Evolutionary conservation across 176 grass and related monocot species (phyloP), one percentile per base, ranked within the genome.

Genomic region (Puccinellia tenuiflora): DNA sequence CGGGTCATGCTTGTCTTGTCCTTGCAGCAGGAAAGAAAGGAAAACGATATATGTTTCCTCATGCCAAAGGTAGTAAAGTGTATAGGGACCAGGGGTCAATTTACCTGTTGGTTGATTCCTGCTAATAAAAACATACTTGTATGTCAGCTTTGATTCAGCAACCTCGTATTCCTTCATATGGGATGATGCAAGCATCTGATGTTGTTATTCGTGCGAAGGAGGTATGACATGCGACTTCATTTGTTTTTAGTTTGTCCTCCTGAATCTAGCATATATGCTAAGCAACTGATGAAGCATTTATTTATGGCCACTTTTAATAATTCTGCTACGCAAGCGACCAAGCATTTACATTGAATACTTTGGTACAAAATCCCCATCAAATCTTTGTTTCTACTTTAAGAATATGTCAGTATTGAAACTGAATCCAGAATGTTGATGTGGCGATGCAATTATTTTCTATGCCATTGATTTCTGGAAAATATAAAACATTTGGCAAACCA

Each of bases 1-100:
- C 87, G 69, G 96, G 96, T 77, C 96, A 93, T 77, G 91, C 96
- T 61, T 93, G 89, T 47, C 96, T 99, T 80, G 83, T 99, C 53
- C 91, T 96, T 90, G 91, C 96, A 31, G 96, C 96, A 85, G 96
- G 96, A 66, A 96, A 89, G 56, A 99, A 99, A 88, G 96, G 96
- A 76, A 95, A 90, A 89, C 93, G 96, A 18, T 99, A 93, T 90
- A 96, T 96, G 93, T 90, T 99, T 73, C 96, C 93, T 74, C 89
- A 93, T 94, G 86, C 91, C 21, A 88, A 85, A 90, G 93, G 96
- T 96, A 84, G 55, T 77, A 73, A 28, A 50, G 13, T 81, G 57
- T 64, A 46, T 64, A 46, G 17, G 39, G 69, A n/a, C 20, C 20
- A 74, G 30, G 43, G 17, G 13, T 61, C 76, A 45, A 8, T 63